Evolutionary conservation across 2,329 filamentous ascomycete genomes (phyloP).

Genomic region (Tolypocladium pustulatum): DNA sequence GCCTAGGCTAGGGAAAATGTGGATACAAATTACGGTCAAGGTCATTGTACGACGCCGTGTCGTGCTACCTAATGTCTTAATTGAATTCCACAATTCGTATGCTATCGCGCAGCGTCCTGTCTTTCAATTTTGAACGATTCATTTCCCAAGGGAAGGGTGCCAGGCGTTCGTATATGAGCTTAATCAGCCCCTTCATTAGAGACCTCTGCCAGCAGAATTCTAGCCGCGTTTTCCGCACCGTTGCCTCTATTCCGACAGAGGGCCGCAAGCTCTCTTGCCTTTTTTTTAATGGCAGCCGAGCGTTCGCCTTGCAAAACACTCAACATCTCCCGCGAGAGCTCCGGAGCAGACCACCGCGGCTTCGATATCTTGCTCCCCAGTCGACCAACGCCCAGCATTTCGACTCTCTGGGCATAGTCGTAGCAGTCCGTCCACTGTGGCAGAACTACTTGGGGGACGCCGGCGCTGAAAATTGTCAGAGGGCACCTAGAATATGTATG

Average conservation of each 20-base stretch:
- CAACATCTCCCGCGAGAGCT: conserved; percentile 9
- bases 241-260: neutral
- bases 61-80: too few species aligned
- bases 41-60: too few species aligned
- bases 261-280: neutral
- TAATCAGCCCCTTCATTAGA: neutral
- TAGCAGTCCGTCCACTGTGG: conserved; percentile 35
- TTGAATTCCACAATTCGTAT: too few species aligned
- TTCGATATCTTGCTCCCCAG: conserved; percentile 12
- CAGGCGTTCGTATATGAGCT: too few species aligned
- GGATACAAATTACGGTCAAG: too few species aligned
- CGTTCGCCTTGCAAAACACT: conserved; percentile 7
- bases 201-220: neutral
- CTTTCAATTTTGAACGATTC: too few species aligned
- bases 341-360: conserved; percentile 12
- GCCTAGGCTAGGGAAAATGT: too few species aligned
- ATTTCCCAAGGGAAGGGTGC: too few species aligned
- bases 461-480: conserved; percentile 19
- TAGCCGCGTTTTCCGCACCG: neutral
- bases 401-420: conserved; percentile 32
- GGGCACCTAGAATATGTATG: neutral
- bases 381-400: conserved; percentile 30
- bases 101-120: too few species aligned
- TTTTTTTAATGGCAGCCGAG: neutral
- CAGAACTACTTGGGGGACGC: conserved; percentile 33